Evolutionary conservation across 2,329 filamentous ascomycete genomes (phyloP).

Genomic region (Colletotrichum lini): DNA sequence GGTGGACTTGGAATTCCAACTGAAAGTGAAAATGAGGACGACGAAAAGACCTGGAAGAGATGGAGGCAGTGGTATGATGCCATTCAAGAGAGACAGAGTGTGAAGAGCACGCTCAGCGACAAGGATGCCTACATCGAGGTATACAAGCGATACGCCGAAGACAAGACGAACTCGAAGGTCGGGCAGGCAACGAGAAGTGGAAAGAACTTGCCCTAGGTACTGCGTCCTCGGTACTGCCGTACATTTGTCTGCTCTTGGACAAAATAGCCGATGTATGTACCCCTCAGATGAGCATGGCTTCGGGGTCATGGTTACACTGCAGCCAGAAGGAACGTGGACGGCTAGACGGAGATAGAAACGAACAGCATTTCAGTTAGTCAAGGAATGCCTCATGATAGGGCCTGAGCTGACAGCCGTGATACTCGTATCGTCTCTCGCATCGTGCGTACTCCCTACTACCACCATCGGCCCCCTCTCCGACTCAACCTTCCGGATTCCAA

Average conservation of each 20-base stretch:
- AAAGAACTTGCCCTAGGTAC: conserved; percentile 68
- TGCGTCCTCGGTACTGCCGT: not conserved
- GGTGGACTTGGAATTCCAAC: conserved; percentile 64
- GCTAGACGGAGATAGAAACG: not conserved
- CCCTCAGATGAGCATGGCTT: not conserved
- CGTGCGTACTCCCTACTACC: not conserved
- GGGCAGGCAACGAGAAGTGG: conserved; percentile 75
- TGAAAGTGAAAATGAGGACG: conserved; percentile 51
- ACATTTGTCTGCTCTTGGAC: too few species aligned
- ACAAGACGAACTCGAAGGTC: conserved; percentile 73
- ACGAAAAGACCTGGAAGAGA: conserved; percentile 72
- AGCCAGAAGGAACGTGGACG: not conserved
- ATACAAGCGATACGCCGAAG: conserved; percentile 77
- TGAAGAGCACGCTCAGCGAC: conserved; percentile 78
- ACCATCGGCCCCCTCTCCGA: conserved; percentile 21
- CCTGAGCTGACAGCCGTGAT: not conserved
- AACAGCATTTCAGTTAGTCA: not conserved
- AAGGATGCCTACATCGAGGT: conserved; percentile 76
- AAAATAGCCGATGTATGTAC: not conserved
- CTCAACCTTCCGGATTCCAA: conserved; percentile 26
- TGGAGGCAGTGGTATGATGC: conserved; percentile 77
- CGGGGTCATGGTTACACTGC: not conserved
- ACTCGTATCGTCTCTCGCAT: not conserved
- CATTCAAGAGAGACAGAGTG: conserved; percentile 71
- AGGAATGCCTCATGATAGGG: not conserved